Conservation (phyloP, 805 yeast species). For the Yarrowia sp. region DNA sequence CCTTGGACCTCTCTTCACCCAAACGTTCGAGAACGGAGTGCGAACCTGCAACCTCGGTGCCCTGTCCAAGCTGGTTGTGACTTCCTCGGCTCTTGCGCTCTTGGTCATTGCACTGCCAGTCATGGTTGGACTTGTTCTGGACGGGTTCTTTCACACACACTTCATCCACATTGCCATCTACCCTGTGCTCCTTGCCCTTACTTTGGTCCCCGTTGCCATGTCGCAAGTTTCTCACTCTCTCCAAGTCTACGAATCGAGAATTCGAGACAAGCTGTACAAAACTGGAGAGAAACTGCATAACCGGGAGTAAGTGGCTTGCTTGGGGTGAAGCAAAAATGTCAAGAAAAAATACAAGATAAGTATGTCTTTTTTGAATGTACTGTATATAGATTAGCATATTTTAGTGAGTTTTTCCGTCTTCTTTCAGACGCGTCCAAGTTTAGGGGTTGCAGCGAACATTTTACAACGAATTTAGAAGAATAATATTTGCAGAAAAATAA, state of each 20-base stretch:
- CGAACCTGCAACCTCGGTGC: not conserved
- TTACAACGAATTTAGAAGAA: too few relatives aligned
- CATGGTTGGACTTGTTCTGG: not conserved
- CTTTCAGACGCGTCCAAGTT: too few relatives aligned
- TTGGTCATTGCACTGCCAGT: conserved; percentile 12
- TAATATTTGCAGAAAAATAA: too few relatives aligned
- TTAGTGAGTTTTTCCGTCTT: not conserved
- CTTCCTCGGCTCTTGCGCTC: not conserved
- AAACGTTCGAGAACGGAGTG: not conserved
- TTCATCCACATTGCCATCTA: conserved; percentile 20
- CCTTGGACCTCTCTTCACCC: not conserved
- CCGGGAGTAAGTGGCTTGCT: conserved; percentile 25
- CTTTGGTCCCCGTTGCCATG: not conserved
- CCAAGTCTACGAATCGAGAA: conserved; percentile 29
- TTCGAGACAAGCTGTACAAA: conserved; percentile 39
- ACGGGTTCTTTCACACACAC: not conserved
- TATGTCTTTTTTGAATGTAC: conserved; percentile 1
- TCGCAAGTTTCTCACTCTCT: not conserved
- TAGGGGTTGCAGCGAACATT: too few relatives aligned
- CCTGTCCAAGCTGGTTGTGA: not conserved
- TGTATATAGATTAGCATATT: conserved; percentile 15
- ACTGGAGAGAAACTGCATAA: conserved; percentile 40
- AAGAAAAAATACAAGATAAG: not conserved
- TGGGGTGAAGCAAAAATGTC: not conserved
- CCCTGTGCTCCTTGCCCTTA: conserved; percentile 27